phyloP scores from a whole-genome alignment of 176 grass and related monocot genomes.

The Rhynchospora breviuscula region DNA sequence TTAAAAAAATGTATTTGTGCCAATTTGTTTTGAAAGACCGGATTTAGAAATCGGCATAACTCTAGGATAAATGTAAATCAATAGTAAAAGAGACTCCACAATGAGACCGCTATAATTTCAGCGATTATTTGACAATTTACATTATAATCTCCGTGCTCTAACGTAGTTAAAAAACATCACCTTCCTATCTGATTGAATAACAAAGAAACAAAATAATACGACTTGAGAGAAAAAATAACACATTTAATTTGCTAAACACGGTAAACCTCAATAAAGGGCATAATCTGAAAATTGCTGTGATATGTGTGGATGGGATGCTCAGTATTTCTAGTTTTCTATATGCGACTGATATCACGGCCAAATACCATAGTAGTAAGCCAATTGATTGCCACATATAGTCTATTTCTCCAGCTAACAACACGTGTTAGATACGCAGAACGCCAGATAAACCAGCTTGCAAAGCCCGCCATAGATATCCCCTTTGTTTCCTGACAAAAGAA shows the following conservation, averaged over 20 bases:
- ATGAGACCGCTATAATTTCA: neutral
- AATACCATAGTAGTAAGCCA: slow-evolving; percentile 91
- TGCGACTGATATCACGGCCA: slow-evolving; percentile 83
- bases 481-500: slow-evolving; percentile 54
- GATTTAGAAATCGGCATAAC: neutral
- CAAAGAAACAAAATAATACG: neutral
- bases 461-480: slow-evolving; percentile 85
- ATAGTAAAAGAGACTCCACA: neutral
- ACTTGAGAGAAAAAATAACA: neutral
- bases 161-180: neutral
- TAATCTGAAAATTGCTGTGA: neutral
- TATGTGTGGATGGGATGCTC: neutral
- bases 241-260: neutral
- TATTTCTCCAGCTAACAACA: slow-evolving; percentile 95
- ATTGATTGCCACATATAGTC: slow-evolving; percentile 87
- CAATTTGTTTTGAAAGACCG: neutral
- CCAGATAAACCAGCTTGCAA: slow-evolving; percentile 89
- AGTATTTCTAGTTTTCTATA: slow-evolving; percentile 31
- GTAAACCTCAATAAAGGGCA: neutral
- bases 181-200: neutral
- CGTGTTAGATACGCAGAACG: slow-evolving; percentile 86
- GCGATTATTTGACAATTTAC: neutral
- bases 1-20: neutral
- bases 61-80: neutral
- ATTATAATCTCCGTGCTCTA: neutral